Evolutionary conservation across 345 rosid genomes (phyloP), one percentile per base, ranked within the genome.

Genomic region (Moringa oleifera): DNA sequence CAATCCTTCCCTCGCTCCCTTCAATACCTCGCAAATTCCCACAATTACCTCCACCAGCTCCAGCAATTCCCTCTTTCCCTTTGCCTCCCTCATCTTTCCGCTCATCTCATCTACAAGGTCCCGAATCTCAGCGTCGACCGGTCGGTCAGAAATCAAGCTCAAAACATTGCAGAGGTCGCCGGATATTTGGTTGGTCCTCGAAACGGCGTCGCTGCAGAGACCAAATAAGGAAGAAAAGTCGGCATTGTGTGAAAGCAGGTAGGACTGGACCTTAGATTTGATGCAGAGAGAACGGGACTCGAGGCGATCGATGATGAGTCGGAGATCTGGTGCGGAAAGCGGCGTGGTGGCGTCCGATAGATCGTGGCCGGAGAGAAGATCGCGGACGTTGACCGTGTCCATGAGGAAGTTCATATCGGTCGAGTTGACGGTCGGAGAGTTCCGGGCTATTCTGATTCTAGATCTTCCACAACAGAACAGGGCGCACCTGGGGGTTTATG

Each of bases 251-350:
- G 96, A 71, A 67, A 72, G 66, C 69, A 94, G 83, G 78, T 94
- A 90, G 19, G 96, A 82, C 61, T 79, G 88, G 73, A 94, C 97
- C 74, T 81, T 90, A 52, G 95, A 88, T 70, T 88, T 90, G 73
- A 94, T 88, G 57, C 82, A 88, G 4, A 82, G 89, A 62, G 99
- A 90, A 67, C 90, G 97, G 20, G 96, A 82, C 62, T 94, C 97
- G 46, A 94, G 91, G 25, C 88, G 84, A 55, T 69, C 68, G 68
- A 81, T 82, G 50, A 94, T 88, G 74, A 94, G 99, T 66, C 96
- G 99, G 71, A 94, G 99, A 81, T 94, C 99, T 23, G 97, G 97
- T 50, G 96, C 91, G 23, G 99, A 79, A 49, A 94, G 88, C 0
- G 96, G 97, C 18, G 95, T 77, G 19, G 83, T 75, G 0, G 90